A percentile compares a stretch with the other conserved stretches of the same genome.
These are phyloP conservation scores for Backusella psychrophila DNA, from an alignment of 192 early-diverging fungal species.

Conservation along the genomic window DNA sequence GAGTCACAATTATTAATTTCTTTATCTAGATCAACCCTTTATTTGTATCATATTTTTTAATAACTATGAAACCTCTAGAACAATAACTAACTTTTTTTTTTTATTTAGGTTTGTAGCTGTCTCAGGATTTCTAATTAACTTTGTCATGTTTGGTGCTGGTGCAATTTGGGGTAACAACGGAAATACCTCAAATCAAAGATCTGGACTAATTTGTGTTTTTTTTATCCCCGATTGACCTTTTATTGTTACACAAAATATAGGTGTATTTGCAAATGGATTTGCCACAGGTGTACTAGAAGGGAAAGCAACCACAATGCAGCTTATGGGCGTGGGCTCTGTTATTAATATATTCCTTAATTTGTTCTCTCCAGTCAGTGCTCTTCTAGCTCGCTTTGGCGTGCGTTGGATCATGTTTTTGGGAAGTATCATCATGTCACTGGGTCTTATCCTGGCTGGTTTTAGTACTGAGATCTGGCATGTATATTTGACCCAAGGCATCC, in stretches of 20 bases:
- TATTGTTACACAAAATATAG: slow-evolving; percentile 2
- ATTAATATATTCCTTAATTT: slow-evolving; percentile 15
- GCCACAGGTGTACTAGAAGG: not conserved
- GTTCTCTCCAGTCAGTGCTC: slow-evolving; percentile 7
- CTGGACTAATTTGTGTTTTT: not conserved
- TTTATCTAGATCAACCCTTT: not conserved
- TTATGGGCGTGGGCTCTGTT: slow-evolving; percentile 20
- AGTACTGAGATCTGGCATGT: slow-evolving; percentile 56
- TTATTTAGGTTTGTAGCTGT: not conserved
- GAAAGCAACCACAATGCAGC: slow-evolving; percentile 11
- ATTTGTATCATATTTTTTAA: not conserved
- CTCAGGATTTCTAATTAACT: slow-evolving; percentile 7
- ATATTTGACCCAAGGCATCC: slow-evolving; percentile 56
- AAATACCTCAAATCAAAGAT: not conserved
- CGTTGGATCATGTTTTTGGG: slow-evolving; percentile 18
- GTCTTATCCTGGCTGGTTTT: slow-evolving; percentile 27
- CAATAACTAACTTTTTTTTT: not conserved
- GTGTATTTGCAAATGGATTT: slow-evolving; percentile 23
- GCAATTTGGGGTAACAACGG: slow-evolving; percentile 8
- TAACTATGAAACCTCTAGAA: not conserved
- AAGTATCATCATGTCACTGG: slow-evolving; percentile 14
- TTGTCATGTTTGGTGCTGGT: slow-evolving; percentile 16
- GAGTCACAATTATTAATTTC: slow-evolving; percentile 1
- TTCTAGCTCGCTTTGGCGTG: slow-evolving; percentile 9
- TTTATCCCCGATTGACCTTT: not conserved